Evolutionary conservation across 768 basidiomycete genomes (phyloP), one percentile per base, ranked within the genome.

Genomic region (Serendipita sp.): DNA sequence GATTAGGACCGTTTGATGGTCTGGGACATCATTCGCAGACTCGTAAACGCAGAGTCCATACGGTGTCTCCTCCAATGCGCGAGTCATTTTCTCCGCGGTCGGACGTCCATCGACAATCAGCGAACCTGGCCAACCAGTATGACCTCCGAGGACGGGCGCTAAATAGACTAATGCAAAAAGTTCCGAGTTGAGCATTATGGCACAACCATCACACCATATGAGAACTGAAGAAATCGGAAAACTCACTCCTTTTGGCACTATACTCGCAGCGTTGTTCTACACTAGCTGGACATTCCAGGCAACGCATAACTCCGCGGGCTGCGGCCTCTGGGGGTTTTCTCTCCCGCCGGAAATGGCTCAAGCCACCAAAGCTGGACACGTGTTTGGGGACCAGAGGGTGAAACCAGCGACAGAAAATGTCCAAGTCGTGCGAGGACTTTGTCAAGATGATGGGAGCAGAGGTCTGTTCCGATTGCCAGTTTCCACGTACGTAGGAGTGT

Each of bases 371-470:
- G 0, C 90, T 90, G 0, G 90, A 89, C 17, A 92, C 82, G 48
- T 81, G 81, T 3, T 77, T 71, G 0, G 89, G 88, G 0, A 72
- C 76, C 1, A 79, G 78, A 2, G 87, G 85, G 2, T 79, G 75
- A 62, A 90, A 75, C 83, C 85, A 91, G 69, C 85, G 80, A 67
- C 86, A 88, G 17, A 91, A 72, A 45, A 93, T 77, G 67, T 93
- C 90, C 63, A 94, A 84, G 70, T 94, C 91, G 68, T 94, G 91
- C 80, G 87, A 94, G 66, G 84, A 83, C 75, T 94, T 94, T 17
- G 90, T 86, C 84, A 94, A 83, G 60, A 94, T 78, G 14, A 86
- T 82, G 71, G 93, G 93, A 24, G 83, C 85, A 67, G 86, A 86
- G 3, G 77, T 74, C 2, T 74, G 72, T 69, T 93, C 86, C 26